Conservation (phyloP, 192 early-diverging fungal genomes). For the Entomortierella chlamydospora region DNA sequence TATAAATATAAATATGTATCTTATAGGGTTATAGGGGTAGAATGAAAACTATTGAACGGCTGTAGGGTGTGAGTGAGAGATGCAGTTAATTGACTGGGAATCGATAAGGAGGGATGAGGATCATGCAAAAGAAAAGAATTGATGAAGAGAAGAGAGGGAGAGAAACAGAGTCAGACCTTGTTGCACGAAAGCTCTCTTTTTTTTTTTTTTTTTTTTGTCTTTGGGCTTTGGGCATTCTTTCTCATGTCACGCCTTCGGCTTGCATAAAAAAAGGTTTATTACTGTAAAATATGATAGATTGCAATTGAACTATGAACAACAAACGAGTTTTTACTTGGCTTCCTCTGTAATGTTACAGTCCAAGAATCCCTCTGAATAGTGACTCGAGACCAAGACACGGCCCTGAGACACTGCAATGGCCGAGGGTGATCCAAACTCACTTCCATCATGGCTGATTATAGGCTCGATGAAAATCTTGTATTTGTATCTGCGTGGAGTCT, state of each 20-base stretch:
- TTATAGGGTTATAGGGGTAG: too few species aligned
- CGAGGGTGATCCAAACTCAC: constrained; percentile 42
- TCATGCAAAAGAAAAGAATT: not conserved
- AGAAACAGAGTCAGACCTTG: too few species aligned
- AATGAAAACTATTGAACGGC: not conserved
- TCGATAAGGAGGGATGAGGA: too few species aligned
- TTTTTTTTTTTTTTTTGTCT: not conserved
- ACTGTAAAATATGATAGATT: too few species aligned
- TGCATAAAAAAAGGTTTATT: too few species aligned
- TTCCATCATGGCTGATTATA: constrained; percentile 36
- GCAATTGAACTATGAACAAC: not conserved
- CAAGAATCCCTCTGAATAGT: constrained; percentile 39
- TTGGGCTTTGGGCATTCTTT: too few species aligned
- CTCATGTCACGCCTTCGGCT: too few species aligned
- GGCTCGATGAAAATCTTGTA: constrained; percentile 43
- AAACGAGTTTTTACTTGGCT: not conserved
- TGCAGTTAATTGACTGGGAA: not conserved
- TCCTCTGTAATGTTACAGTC: constrained; percentile 27
- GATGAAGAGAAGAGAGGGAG: not conserved
- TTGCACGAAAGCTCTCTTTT: not conserved
- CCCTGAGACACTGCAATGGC: constrained; percentile 25
- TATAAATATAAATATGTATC: too few species aligned
- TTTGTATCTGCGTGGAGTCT: constrained; percentile 28
- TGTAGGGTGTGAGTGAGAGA: too few species aligned
- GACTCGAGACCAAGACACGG: constrained; percentile 39